Percentiles rank a stretch among this genome's conserved stretches.
Conservation (phyloP, 2,329 filamentous ascomycete genomes). For the Aspergillus udagawae region DNA sequence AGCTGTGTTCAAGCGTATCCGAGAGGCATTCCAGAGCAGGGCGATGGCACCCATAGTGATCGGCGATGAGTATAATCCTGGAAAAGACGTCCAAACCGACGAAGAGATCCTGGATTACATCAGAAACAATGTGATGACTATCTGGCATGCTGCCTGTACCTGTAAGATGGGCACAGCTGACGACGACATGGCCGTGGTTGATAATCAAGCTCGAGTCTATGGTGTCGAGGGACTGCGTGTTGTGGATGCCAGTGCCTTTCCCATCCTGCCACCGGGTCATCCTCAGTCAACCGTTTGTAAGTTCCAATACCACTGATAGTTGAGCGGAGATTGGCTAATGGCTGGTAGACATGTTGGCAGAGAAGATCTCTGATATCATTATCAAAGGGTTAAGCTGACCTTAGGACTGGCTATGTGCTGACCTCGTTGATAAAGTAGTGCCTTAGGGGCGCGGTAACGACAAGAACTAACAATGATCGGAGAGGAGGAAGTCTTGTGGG, state of each 20-base stretch:
- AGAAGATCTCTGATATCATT: constrained; percentile 24
- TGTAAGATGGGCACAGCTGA: constrained; percentile 35
- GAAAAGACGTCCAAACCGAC: constrained; percentile 36
- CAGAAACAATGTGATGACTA: constrained; percentile 19
- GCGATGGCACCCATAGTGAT: constrained; percentile 24
- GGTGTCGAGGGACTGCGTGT: constrained; percentile 31
- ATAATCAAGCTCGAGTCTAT: constrained; percentile 24
- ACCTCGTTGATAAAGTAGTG: too few relatives aligned
- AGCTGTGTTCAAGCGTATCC: constrained; percentile 39
- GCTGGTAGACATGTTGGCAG: constrained; percentile 31
- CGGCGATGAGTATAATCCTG: constrained; percentile 34
- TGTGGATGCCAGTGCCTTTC: constrained; percentile 33
- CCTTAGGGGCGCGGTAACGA: too few relatives aligned
- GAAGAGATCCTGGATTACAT: constrained; percentile 36
- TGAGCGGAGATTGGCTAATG: neutral
- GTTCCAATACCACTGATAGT: constrained; percentile 3
- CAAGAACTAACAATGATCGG: too few relatives aligned
- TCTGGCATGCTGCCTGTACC: constrained; percentile 33
- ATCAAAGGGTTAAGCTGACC: too few relatives aligned
- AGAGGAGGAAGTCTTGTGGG: too few relatives aligned
- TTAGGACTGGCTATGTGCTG: too few relatives aligned
- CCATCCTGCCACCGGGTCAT: constrained; percentile 36
- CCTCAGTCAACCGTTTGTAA: constrained; percentile 34
- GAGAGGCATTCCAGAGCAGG: constrained; percentile 29
- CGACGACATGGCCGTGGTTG: constrained; percentile 32